Evolutionary conservation across 164 flowering plant species (phyloP), one percentile per base, ranked within the genome.

Genomic region (Buxus sempervirens): DNA sequence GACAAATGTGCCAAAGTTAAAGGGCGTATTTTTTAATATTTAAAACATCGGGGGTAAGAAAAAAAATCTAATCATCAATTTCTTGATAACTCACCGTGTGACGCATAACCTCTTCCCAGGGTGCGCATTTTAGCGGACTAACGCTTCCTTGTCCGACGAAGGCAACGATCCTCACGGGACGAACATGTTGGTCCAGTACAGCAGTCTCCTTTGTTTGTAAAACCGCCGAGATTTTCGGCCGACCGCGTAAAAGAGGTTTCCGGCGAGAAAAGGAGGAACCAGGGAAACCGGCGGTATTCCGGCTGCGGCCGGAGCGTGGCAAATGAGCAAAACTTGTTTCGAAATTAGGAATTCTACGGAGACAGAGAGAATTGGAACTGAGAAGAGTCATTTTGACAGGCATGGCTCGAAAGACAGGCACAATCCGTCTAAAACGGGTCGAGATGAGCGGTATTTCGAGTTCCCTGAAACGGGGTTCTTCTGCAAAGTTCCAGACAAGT

Each of bases 21-120:
- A n/a, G n/a, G n/a, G n/a, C n/a, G n/a, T n/a, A n/a, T n/a, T n/a
- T n/a, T n/a, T n/a, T n/a, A n/a, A n/a, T n/a, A n/a, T n/a, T n/a
- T n/a, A n/a, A n/a, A n/a, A n/a, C n/a, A n/a, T n/a, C n/a, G n/a
- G n/a, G 3, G 38, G 38, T 7, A 32, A 32, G 7, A 32, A 32
- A 32, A 32, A 32, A 32, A 32, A 32, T 32, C 7, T 32, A 7
- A 32, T 32, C 38, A 32, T 32, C 38, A 32, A 32, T 32, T 32
- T 32, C n/a, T 32, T 32, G 38, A 32, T 57, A 13, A 80, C 89
- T 82, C 70, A 90, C 96, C 22, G 98, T 91, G 85, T 94, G 97
- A 66, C 83, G 83, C 90, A 94, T 82, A 72, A 94, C 97, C 63
- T 94, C 89, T 63, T 76, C 78, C 97, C 98, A 94, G 0, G 92